Base-by-base conservation (phyloP, 192 early-diverging fungal genomes). In the Dissophora ornata region DNA sequence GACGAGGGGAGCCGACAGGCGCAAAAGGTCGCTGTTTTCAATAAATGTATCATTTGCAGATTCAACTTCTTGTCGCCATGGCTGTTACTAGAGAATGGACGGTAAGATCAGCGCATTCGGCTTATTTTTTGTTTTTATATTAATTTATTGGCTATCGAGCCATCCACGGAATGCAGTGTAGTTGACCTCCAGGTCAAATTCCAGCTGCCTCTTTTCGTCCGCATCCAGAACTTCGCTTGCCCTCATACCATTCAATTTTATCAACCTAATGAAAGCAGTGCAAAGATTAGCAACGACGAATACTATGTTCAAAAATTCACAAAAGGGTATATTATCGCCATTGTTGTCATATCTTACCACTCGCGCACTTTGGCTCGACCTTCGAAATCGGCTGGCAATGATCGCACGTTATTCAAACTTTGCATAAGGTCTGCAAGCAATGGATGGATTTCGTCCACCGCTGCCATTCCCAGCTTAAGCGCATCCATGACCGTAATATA, bases 401-500 rank as follows among this genome's bases (percentile, higher is more conserved):
- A 84, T 7, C 85, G 67, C 22, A 94, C 87, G 22, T 92, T 94
- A 77, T 97, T 97, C 30, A 99, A 79, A 46, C 87, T 87, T 77
- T 96, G 92, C 59, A 99, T 85, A 33, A 99, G 64, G 38, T 97
- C 95, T 8, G 86, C 88, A 21, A 99, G 64, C 33, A 92, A 79
- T 19, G 95, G 96, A 58, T 99, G 97, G 18, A 99, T 80, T 57
- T 95, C 88, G 71, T 99, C 97, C 1, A 95, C 94, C 1, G 95
- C 95, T 3, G 87, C 81, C 65, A 92, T 86, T 50, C 92, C 89
- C 50, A 99, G 71, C 62, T 90, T 93, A 19, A 99, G 84, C 9
- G 87, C 86, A 79, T 99, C 96, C 92, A 96, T 91, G 0, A 93
- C 82, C 1, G 95, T 99, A 60, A 97, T 97, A 71, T 97, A 99